A percentile compares a stretch with the other conserved stretches of the same genome.
Evolutionary conservation across 2,329 filamentous ascomycete species (phyloP).

Genomic region (Alternaria ethzedia): DNA sequence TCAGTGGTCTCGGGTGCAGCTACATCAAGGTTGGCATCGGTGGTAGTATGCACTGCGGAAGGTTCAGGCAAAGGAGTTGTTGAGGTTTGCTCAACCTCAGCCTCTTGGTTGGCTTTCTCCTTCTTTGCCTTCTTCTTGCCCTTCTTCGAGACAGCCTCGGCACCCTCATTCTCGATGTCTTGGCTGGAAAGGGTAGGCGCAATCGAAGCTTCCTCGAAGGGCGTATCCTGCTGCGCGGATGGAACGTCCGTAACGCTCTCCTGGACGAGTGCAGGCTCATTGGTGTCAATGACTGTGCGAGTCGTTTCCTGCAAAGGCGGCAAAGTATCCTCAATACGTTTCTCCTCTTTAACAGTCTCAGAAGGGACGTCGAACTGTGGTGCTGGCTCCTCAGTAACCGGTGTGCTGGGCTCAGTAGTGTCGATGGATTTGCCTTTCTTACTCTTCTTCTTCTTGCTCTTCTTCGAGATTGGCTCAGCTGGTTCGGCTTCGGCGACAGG

Average conservation of each 20-base stretch:
- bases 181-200: background rate
- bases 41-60: background rate
- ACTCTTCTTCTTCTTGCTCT: conserved; percentile 34
- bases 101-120: conserved; percentile 9
- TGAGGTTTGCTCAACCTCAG: background rate
- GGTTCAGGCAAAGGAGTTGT: background rate
- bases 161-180: conserved; percentile 6
- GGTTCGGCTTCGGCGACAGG: conserved; percentile 7
- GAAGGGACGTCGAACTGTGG: conserved; percentile 4
- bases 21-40: background rate
- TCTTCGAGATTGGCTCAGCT: conserved; percentile 20
- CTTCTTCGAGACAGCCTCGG: conserved; percentile 15
- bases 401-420: conserved; percentile 13
- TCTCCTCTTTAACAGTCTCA: conserved; percentile 4
- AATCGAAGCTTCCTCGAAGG: background rate
- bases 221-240: background rate
- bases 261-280: background rate
- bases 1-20: background rate
- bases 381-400: conserved; percentile 7
- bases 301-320: background rate
- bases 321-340: background rate
- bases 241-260: background rate
- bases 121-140: conserved; percentile 32
- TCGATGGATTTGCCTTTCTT: conserved; percentile 27
- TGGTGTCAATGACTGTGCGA: background rate